A percentile compares a stretch with the other conserved stretches of the same genome.
phyloP scores from a whole-genome alignment of 108 stramenopile species.

The Stephanodiscus triporus region DNA sequence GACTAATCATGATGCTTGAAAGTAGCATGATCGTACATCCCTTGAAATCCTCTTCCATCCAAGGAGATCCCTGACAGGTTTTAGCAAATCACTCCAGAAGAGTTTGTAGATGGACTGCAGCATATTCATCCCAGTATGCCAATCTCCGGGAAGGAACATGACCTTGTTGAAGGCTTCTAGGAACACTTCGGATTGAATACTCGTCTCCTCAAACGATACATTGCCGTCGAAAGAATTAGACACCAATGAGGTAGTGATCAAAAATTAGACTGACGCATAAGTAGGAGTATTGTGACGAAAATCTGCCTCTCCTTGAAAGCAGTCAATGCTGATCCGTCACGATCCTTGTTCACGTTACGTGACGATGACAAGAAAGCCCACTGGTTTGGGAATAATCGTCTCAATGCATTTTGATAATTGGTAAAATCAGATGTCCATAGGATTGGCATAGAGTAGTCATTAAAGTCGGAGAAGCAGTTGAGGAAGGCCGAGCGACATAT shows the following conservation, averaged over 20 bases:
- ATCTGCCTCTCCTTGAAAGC: too few species aligned
- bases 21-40: slow-evolving; percentile 16
- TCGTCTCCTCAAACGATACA: background rate
- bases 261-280: too few species aligned
- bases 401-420: background rate
- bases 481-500: background rate
- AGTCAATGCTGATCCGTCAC: too few species aligned
- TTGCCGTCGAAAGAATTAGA: too few species aligned
- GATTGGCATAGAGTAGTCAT: slow-evolving; percentile 2
- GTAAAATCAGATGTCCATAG: background rate
- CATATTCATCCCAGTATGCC: slow-evolving; percentile 8
- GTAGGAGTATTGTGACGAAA: too few species aligned
- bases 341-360: background rate
- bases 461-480: background rate
- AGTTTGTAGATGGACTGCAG: background rate
- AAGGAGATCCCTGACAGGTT: background rate
- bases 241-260: too few species aligned
- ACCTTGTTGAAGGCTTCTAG: background rate
- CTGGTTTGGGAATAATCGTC: background rate
- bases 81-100: slow-evolving; percentile 1
- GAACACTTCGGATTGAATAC: background rate
- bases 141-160: slow-evolving; percentile 11
- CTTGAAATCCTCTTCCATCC: slow-evolving; percentile 11
- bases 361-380: background rate
- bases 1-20: background rate